Base-by-base conservation (phyloP, 202 grass and related monocot species). In the Musa balbisiana region DNA sequence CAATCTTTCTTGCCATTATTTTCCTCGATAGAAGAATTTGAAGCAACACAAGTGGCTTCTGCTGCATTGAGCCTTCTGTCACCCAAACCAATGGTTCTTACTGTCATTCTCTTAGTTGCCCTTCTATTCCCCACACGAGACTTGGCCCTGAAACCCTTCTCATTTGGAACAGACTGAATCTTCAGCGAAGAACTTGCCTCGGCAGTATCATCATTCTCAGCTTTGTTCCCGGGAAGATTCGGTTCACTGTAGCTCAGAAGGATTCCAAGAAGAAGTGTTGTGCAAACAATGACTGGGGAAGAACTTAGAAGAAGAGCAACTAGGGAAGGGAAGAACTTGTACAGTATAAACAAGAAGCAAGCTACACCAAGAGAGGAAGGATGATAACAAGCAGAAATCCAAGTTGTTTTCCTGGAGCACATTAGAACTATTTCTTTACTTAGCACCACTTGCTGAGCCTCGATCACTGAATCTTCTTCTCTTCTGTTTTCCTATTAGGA, bases 261-360 rank as follows among this genome's bases (percentile, higher is more conserved):
- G 51, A 85, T 81, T 82, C 90, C 87, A 67, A 92, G 90, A 17
- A 92, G 66, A 81, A 92, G 87, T 20, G 84, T 79, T 1, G 90
- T 81, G 72, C 86, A 85, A 66, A 92, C 22, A 73, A 87, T 55
- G 10, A 89, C 67, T 0, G 90, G 90, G 59, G 74, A 83, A 52
- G 73, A 92, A 70, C 82, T 87, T 43, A 89, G 10, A 0, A 92
- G 51, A n/a, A 89, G 75, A 33, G 56, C 2, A 10, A 87, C 73
- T 17, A 83, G 60, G 51, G 71, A 70, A 77, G 90, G 90, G 11
- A 79, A 87, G 10, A 80, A 64, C 55, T 13, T 81, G 64, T 87
- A 82, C 1, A 92, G 75, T 19, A 87, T 76, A 27, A 85, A 54
- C 75, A 92, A 26, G 29, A 85, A 74, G 76, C 73, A 20, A 0